phyloP scores from a whole-genome alignment of 495 filamentous ascomycete genomes.

The Penicillium nucicola region DNA sequence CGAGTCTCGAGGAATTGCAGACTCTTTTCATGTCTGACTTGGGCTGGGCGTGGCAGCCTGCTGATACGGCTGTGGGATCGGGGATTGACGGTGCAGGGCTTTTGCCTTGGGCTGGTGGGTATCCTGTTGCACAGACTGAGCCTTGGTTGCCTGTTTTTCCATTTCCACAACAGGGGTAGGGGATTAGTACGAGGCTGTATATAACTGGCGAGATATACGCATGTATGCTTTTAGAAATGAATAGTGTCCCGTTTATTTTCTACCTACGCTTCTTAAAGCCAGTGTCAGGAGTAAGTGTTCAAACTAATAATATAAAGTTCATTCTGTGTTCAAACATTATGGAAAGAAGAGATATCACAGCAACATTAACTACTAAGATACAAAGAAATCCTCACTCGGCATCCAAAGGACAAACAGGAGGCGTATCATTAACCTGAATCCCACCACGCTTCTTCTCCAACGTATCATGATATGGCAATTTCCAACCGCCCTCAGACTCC shows the following conservation, averaged over 20 bases:
- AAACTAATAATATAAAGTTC: no score
- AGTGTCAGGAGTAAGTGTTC: no score
- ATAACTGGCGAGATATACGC: no score
- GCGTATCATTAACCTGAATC: conserved; percentile 72
- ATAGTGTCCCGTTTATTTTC: no score
- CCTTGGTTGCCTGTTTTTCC: conserved; percentile 30
- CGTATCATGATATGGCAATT: conserved; percentile 68
- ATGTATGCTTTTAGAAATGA: no score
- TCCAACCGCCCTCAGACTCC: conserved; percentile 78
- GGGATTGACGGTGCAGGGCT: conserved; percentile 24
- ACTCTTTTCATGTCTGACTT: conserved; percentile 31
- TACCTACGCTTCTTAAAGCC: no score
- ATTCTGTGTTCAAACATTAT: no score
- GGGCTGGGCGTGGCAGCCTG: conserved; percentile 34
- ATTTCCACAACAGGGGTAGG: conserved; percentile 20
- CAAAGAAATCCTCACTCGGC: conserved; percentile 48
- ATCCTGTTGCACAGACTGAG: conserved; percentile 15
- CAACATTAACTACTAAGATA: background rate
- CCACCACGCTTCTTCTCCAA: conserved; percentile 75
- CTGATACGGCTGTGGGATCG: conserved; percentile 29
- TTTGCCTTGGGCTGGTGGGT: conserved; percentile 30
- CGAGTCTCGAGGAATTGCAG: conserved; percentile 26
- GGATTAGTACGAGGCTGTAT: background rate
- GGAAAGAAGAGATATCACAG: no score
- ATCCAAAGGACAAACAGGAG: conserved; percentile 60